Evolutionary conservation across 176 grass and related monocot genomes (phyloP).

Genomic region (Luzula sylvatica): DNA sequence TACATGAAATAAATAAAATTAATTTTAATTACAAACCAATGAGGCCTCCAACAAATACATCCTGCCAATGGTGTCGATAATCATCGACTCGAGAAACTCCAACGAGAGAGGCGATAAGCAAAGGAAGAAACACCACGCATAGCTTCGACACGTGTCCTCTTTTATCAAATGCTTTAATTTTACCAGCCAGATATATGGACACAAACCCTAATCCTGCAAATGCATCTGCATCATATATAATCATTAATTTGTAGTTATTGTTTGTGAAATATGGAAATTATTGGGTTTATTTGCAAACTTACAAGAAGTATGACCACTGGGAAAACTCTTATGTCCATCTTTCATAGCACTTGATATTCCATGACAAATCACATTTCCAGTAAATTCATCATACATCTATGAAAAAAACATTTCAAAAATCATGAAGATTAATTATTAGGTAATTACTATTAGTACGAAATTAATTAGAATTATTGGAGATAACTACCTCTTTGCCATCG

Average conservation of each 20-base stretch:
- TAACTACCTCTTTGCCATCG: constrained; percentile 87
- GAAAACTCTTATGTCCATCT: constrained; percentile 90
- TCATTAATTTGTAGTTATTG: neutral
- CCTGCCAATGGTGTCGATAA: constrained; percentile 87
- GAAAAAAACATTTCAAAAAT: neutral
- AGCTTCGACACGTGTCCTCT: constrained; percentile 72
- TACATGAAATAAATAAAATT: neutral
- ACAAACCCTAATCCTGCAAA: constrained; percentile 88
- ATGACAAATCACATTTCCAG: constrained; percentile 64
- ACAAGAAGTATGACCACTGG: constrained; percentile 93
- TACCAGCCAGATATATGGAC: constrained; percentile 63
- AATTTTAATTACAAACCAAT: constrained; percentile 35
- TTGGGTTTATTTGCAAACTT: constrained; percentile 10
- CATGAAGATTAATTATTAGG: neutral
- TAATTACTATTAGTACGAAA: neutral
- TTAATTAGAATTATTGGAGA: neutral
- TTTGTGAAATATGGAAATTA: neutral
- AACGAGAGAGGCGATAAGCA: constrained; percentile 56
- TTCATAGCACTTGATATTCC: constrained; percentile 38
- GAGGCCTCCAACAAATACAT: constrained; percentile 58
- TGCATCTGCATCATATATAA: constrained; percentile 30
- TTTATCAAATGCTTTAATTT: constrained; percentile 55
- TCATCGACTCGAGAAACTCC: constrained; percentile 65
- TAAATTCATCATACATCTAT: constrained; percentile 62
- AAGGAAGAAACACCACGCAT: constrained; percentile 67